These are phyloP conservation scores for Alternaria conjuncta DNA, from an alignment of 2,329 filamentous ascomycete species.

Conservation along the genomic window DNA sequence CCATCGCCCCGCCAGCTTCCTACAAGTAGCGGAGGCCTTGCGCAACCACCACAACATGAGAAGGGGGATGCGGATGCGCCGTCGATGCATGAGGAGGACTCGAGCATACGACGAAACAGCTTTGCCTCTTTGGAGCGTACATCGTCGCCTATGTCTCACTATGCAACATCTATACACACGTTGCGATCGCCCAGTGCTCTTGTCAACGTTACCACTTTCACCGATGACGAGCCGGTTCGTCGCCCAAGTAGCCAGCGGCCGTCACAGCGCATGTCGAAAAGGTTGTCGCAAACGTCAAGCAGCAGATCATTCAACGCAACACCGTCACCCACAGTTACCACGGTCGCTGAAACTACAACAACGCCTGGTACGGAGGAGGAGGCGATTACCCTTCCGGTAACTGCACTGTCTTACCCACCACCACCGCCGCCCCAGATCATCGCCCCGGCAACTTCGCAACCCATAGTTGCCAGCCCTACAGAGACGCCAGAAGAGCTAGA, in stretches of 20 bases:
- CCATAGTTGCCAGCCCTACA: not conserved
- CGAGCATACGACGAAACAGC: not conserved
- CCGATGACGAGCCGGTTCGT: not conserved
- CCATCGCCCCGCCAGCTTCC: no score
- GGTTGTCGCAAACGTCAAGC: not conserved
- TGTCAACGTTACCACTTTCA: not conserved
- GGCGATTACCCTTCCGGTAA: not conserved
- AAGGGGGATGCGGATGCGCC: not conserved
- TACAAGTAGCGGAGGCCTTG: not conserved
- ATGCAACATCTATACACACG: not conserved
- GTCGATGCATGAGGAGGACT: no score
- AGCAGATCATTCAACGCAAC: not conserved
- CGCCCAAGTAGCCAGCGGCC: constrained; percentile 8
- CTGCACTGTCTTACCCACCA: not conserved
- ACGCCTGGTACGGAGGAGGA: not conserved
- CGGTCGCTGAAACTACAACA: not conserved
- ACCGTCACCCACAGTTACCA: not conserved
- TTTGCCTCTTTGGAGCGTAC: not conserved
- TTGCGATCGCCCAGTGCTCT: not conserved
- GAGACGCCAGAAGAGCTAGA: not conserved
- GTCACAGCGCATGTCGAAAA: constrained; percentile 4
- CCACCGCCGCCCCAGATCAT: not conserved
- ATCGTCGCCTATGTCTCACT: not conserved
- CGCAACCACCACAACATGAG: not conserved
- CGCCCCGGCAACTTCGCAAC: not conserved